Evolutionary conservation across 164 flowering plant species (phyloP).

Genomic region (Nymphaea colorata): DNA sequence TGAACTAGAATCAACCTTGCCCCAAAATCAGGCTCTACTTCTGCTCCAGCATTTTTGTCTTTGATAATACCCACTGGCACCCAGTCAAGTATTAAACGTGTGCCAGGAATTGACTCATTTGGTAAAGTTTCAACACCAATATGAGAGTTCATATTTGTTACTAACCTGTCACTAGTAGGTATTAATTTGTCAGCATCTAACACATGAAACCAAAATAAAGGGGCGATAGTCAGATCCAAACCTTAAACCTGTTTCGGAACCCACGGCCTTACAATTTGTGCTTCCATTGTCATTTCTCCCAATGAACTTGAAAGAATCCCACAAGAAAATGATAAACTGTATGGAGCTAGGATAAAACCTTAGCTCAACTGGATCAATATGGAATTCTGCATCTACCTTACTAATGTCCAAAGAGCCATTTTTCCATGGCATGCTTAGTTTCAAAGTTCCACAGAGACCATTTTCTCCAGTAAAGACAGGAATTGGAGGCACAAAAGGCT

Average conservation of each 20-base stretch:
- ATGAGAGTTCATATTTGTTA: conserved; percentile 13
- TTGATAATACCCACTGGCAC: conserved; percentile 31
- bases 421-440: conserved; percentile 81
- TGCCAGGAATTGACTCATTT: conserved; percentile 36
- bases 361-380: conserved; percentile 51
- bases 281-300: conserved; percentile 14
- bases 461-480: conserved; percentile 51
- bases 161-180: conserved; percentile 12
- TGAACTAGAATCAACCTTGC: conserved; percentile 45
- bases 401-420: conserved; percentile 77
- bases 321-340: conserved; percentile 43
- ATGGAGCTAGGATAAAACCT: conserved; percentile 59
- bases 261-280: conserved; percentile 13
- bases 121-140: conserved; percentile 16
- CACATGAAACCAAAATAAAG: conserved; percentile 20
- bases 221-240: conserved; percentile 28
- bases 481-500: conserved; percentile 21
- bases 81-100: conserved; percentile 80
- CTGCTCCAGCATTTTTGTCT: conserved; percentile 19
- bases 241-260: conserved; percentile 18
- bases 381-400: conserved; percentile 65
- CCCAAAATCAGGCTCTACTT: conserved; percentile 55
- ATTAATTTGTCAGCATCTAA: conserved; percentile 14
- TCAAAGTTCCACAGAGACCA: conserved; percentile 68
- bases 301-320: conserved; percentile 28